Evolutionary conservation across 371 early-diverging fungal genomes (phyloP).

Genomic region (Mortierella sp.): DNA sequence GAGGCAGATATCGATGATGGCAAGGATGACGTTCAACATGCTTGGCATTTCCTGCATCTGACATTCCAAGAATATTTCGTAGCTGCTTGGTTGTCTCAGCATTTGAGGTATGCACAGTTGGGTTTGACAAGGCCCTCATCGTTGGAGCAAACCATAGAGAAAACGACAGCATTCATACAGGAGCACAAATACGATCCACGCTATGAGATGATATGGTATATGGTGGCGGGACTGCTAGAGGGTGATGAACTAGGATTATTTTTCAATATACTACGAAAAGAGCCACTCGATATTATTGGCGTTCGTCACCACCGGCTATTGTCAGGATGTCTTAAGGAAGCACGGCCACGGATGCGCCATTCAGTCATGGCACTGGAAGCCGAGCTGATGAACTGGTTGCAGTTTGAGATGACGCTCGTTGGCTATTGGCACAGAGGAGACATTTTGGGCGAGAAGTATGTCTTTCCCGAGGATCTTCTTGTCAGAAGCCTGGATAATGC

Average conservation of each 20-base stretch:
- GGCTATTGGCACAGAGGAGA: neutral
- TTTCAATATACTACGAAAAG: constrained; percentile 12
- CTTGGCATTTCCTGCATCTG: neutral
- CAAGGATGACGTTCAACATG: neutral
- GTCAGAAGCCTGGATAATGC: neutral
- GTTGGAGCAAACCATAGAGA: constrained; percentile 11
- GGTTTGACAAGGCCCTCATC: neutral
- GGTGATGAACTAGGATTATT: constrained; percentile 7
- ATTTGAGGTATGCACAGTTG: too few relatives aligned
- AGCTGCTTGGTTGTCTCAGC: neutral
- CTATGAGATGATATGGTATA: constrained; percentile 39
- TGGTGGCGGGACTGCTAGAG: constrained; percentile 33
- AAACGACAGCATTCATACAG: constrained; percentile 16
- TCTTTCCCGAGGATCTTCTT: neutral
- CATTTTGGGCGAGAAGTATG: neutral
- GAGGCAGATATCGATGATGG: neutral
- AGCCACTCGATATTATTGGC: constrained; percentile 18
- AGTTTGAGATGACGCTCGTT: neutral
- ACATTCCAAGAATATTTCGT: constrained; percentile 1
- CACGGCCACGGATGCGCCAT: neutral
- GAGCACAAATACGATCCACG: constrained; percentile 33
- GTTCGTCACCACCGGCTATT: constrained; percentile 21
- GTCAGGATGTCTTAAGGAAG: constrained; percentile 21
- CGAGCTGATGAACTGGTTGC: neutral
- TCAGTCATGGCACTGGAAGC: neutral